phyloP scores from a whole-genome alignment of 768 basidiomycete genomes.

The Amanita thiersii region DNA sequence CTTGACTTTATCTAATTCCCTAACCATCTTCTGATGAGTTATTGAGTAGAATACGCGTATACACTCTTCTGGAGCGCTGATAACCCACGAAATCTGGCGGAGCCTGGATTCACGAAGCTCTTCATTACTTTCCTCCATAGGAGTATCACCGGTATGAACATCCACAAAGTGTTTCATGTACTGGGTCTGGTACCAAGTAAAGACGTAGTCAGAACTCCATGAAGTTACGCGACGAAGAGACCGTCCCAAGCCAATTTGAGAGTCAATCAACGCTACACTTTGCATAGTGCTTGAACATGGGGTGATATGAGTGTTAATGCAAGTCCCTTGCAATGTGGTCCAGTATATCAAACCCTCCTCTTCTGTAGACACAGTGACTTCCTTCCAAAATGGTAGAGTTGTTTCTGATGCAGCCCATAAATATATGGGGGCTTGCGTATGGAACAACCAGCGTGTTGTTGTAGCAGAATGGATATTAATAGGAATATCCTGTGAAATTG shows the following conservation, averaged over 20 bases:
- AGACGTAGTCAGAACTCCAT: constrained; percentile 53
- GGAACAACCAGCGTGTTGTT: constrained; percentile 51
- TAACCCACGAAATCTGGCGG: constrained; percentile 40
- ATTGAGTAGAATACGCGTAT: constrained; percentile 37
- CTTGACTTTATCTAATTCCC: constrained; percentile 35
- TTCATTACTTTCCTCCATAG: constrained; percentile 39
- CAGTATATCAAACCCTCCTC: constrained; percentile 44
- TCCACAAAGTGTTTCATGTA: constrained; percentile 51
- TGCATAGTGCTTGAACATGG: constrained; percentile 12
- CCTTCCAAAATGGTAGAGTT: constrained; percentile 47
- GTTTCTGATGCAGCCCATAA: constrained; percentile 49
- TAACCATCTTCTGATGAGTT: constrained; percentile 28
- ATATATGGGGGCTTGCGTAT: constrained; percentile 44
- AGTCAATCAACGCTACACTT: constrained; percentile 17
- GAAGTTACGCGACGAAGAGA: constrained; percentile 51
- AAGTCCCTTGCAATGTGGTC: constrained; percentile 43
- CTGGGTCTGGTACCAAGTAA: constrained; percentile 62
- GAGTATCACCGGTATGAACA: constrained; percentile 29
- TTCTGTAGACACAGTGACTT: constrained; percentile 29
- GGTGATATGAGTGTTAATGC: constrained; percentile 25
- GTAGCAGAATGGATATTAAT: not conserved
- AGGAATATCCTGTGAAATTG: constrained; percentile 23
- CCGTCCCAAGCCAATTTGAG: constrained; percentile 26
- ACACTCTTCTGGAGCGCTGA: constrained; percentile 45
- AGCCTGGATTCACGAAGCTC: constrained; percentile 25